Evolutionary conservation across 1,284 basidiomycete genomes (phyloP).

Genomic region (Ustilago nuda): DNA sequence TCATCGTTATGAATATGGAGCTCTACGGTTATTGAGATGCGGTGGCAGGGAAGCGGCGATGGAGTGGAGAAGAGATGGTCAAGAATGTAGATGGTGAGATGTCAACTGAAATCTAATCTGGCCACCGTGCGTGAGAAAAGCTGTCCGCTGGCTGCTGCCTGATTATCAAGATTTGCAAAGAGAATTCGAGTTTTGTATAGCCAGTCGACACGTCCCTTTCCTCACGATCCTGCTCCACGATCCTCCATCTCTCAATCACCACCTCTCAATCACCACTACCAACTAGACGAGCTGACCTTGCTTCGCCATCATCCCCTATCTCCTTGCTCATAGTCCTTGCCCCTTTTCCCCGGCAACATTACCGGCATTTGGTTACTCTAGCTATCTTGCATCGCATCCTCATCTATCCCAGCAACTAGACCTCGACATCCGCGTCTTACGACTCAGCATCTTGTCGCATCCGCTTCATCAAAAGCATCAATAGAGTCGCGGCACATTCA

Average conservation of each 20-base stretch:
- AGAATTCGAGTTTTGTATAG: slow-evolving; percentile 12
- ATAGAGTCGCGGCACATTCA: neutral
- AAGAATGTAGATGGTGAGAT: neutral
- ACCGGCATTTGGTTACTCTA: neutral
- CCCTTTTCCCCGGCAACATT: neutral
- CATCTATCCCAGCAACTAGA: neutral
- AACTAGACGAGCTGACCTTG: neutral
- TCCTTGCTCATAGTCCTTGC: neutral
- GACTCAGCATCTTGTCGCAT: slow-evolving; percentile 6
- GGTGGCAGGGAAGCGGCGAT: neutral
- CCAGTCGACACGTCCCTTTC: neutral
- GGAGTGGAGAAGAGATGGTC: neutral
- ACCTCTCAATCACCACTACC: slow-evolving; percentile 15
- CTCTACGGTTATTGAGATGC: neutral
- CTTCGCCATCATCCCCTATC: neutral
- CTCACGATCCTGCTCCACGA: slow-evolving; percentile 30
- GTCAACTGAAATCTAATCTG: slow-evolving; percentile 1
- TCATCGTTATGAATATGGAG: slow-evolving; percentile 13
- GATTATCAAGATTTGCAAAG: slow-evolving; percentile 25
- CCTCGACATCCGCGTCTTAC: neutral
- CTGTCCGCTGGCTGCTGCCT: neutral
- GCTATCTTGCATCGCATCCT: neutral
- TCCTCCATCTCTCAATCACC: slow-evolving; percentile 13
- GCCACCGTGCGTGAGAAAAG: slow-evolving; percentile 9
- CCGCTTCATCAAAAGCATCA: slow-evolving; percentile 1